A percentile compares a stretch with the other conserved stretches of the same genome.
phyloP scores from a whole-genome alignment of 495 filamentous ascomycete species.

The Daldinia loculata region DNA sequence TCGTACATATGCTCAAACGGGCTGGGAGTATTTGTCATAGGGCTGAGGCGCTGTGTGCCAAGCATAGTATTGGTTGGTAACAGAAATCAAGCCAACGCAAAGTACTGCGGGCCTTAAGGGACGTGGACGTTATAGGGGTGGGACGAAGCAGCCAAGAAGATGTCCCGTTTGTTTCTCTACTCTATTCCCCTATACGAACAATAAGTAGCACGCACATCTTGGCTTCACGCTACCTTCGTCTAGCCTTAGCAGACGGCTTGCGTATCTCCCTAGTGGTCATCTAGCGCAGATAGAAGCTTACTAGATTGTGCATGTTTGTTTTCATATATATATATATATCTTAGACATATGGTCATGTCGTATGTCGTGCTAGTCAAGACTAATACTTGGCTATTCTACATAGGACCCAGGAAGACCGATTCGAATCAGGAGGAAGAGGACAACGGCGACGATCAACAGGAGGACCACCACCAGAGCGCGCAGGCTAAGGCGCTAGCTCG shows the following conservation, averaged over 20 bases:
- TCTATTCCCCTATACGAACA: background rate
- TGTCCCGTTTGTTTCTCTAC: background rate
- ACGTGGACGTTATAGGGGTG: background rate
- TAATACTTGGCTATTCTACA: slow-evolving; percentile 20
- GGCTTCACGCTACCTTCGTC: background rate
- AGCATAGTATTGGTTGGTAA: slow-evolving; percentile 24
- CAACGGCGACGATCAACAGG: background rate
- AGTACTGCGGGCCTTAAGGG: background rate
- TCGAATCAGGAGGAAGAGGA: background rate
- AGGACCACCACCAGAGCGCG: background rate
- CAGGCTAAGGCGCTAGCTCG: slow-evolving; percentile 52
- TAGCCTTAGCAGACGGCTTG: background rate
- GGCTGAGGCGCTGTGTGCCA: slow-evolving; percentile 28
- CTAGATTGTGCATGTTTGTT: background rate
- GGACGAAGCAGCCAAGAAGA: background rate
- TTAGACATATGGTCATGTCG: background rate
- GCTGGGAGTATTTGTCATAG: slow-evolving; percentile 28
- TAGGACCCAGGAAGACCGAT: slow-evolving; percentile 23
- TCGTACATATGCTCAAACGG: slow-evolving; percentile 8
- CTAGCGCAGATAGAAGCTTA: background rate
- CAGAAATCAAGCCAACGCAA: background rate
- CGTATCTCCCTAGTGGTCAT: background rate
- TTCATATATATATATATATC: background rate
- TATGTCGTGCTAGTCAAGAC: slow-evolving; percentile 7
- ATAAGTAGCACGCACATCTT: background rate